phyloP scores from a whole-genome alignment of 225 moss, liverwort and hornwort species.

The Climacium dendroides region DNA sequence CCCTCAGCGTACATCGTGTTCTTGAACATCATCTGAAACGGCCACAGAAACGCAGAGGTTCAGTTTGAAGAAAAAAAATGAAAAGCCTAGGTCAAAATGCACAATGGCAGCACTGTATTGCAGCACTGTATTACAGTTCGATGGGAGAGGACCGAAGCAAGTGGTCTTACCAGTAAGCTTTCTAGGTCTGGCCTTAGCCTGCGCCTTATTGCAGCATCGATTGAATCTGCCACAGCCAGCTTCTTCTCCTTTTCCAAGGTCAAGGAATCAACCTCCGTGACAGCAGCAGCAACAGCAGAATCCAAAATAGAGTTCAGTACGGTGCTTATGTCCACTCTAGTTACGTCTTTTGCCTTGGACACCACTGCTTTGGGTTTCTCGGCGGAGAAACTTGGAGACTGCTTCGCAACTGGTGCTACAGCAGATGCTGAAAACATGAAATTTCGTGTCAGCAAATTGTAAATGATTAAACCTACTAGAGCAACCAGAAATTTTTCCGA shows the following conservation, averaged over 20 bases:
- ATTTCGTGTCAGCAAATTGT: background rate
- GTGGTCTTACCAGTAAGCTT: slow-evolving; percentile 39
- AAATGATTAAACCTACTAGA: background rate
- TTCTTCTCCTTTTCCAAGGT: slow-evolving; percentile 29
- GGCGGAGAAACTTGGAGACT: background rate
- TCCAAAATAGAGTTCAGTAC: slow-evolving; percentile 36
- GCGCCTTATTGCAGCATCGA: slow-evolving; percentile 9
- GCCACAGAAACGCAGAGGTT: background rate
- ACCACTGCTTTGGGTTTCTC: slow-evolving; percentile 21
- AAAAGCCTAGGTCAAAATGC: background rate
- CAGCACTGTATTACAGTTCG: background rate
- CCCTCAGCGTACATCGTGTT: slow-evolving; percentile 49
- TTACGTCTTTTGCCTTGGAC: slow-evolving; percentile 3
- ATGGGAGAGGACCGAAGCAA: background rate
- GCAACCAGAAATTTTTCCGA: background rate
- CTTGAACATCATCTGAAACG: slow-evolving; percentile 68
- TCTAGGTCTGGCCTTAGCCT: slow-evolving; percentile 56
- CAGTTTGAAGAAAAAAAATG: background rate
- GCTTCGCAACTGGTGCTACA: slow-evolving; percentile 6
- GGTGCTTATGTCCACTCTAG: slow-evolving; percentile 30
- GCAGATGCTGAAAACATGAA: background rate
- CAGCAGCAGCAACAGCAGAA: slow-evolving; percentile 28
- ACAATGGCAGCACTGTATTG: background rate
- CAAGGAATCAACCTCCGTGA: slow-evolving; percentile 14
- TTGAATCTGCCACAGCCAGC: background rate